phyloP scores from a whole-genome alignment of 306 rosid species.

The Crotalaria pallida region DNA sequence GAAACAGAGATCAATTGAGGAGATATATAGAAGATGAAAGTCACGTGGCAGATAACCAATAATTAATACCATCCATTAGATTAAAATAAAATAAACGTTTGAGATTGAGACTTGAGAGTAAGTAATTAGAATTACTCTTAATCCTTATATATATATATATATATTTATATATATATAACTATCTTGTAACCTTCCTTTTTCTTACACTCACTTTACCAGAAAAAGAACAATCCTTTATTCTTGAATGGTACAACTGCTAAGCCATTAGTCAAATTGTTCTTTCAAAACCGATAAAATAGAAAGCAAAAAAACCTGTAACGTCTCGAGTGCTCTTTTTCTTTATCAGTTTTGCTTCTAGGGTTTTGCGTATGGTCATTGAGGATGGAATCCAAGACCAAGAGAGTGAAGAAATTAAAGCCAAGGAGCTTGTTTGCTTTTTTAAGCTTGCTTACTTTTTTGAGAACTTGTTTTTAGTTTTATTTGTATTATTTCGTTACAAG shows the following conservation, averaged over 20 bases:
- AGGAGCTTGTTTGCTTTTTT: neutral
- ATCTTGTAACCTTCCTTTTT: neutral
- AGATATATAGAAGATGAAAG: too few species aligned
- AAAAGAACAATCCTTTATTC: conserved; percentile 10
- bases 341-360: conserved; percentile 34
- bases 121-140: too few species aligned
- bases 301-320: conserved; percentile 11
- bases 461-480: too few species aligned
- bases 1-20: too few species aligned
- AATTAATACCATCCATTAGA: too few species aligned
- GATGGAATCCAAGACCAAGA: conserved; percentile 47
- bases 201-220: conserved; percentile 11
- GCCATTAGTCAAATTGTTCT: conserved; percentile 26
- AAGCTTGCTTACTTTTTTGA: too few species aligned
- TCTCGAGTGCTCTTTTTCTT: conserved; percentile 18
- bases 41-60: too few species aligned
- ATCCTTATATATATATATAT: too few species aligned
- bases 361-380: conserved; percentile 21
- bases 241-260: conserved; percentile 17
- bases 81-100: too few species aligned
- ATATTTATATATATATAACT: conserved; percentile 2
- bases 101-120: too few species aligned
- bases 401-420: neutral
- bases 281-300: conserved; percentile 22
- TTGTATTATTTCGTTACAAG: too few species aligned